Percentiles rank a stretch among this genome's conserved stretches.
These are phyloP conservation scores for Phytopythium litorale DNA, from an alignment of 352 stramenopile genomes.

Conservation along the genomic window DNA sequence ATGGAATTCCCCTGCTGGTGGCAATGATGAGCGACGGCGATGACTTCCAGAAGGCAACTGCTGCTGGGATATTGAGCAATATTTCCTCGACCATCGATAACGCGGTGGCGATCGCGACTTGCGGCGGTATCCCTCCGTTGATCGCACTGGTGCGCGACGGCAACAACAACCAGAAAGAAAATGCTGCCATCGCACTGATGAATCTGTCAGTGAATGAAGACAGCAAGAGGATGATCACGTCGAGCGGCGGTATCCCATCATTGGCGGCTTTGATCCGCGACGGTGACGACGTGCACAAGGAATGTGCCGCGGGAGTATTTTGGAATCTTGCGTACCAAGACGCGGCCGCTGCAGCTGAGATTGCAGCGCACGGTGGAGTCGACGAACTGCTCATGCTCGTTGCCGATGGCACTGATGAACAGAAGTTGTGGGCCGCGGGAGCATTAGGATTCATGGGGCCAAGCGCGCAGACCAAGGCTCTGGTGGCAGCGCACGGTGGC, in stretches of 20 bases:
- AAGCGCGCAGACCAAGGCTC: too few relatives aligned
- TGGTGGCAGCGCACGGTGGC: too few relatives aligned
- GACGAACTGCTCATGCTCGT: too few relatives aligned
- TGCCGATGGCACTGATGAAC: too few relatives aligned
- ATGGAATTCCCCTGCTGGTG: constrained; percentile 11
- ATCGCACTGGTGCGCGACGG: neutral
- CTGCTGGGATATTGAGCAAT: neutral
- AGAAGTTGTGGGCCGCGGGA: too few relatives aligned
- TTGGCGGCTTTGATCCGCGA: neutral
- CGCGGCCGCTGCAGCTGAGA: too few relatives aligned
- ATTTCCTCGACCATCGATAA: neutral
- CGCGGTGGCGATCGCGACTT: neutral
- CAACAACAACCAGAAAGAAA: neutral
- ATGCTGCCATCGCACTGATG: constrained; percentile 2
- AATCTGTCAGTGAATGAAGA: neutral
- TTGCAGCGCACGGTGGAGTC: too few relatives aligned
- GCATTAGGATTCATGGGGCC: too few relatives aligned
- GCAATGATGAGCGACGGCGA: constrained; percentile 6
- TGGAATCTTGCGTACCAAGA: too few relatives aligned
- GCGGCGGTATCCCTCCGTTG: neutral
- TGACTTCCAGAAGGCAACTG: constrained; percentile 9
- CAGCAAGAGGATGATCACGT: constrained; percentile 4
- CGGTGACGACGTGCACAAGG: too few relatives aligned
- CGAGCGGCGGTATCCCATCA: neutral
- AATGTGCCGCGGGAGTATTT: too few relatives aligned